Percentiles rank a stretch among this genome's conserved stretches.
Conservation (phyloP, 164 flowering plant genomes). For the Tinospora cordifolia region DNA sequence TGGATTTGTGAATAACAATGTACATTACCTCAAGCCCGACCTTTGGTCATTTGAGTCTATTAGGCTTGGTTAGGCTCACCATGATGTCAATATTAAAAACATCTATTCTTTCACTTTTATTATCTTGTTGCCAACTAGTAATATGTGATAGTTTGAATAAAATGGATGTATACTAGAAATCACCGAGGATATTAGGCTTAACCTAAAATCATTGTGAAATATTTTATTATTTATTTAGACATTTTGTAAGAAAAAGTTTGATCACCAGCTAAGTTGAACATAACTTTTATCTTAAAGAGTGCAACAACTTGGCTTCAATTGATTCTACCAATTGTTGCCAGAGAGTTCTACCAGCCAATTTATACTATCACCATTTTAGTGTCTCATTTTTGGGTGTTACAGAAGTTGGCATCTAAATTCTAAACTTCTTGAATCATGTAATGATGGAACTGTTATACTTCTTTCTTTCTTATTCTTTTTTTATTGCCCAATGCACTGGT, state of each 20-base stretch:
- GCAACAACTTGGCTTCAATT: not conserved
- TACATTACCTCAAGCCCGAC: not conserved
- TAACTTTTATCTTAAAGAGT: not conserved
- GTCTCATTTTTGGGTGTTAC: not conserved
- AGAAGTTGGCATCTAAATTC: not conserved
- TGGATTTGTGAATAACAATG: not conserved
- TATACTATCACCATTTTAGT: not conserved
- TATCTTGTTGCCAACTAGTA: not conserved
- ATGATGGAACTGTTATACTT: not conserved
- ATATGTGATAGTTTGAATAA: not conserved
- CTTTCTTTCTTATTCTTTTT: not conserved
- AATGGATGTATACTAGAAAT: not conserved
- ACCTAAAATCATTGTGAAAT: not conserved
- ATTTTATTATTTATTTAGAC: too few relatives aligned
- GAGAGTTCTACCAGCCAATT: not conserved
- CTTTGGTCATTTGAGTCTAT: not conserved
- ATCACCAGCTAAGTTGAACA: too few relatives aligned
- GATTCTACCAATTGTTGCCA: not conserved
- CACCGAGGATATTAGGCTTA: not conserved
- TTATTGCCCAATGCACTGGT: not conserved
- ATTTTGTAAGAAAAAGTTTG: too few relatives aligned
- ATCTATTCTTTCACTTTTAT: not conserved
- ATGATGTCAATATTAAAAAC: not conserved
- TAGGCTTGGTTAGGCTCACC: not conserved
- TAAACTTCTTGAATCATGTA: not conserved